A percentile compares a stretch with the other conserved stretches of the same genome.
These are phyloP conservation scores for Phoma sp. DNA, from an alignment of 2,329 filamentous ascomycete species.

Conservation along the genomic window DNA sequence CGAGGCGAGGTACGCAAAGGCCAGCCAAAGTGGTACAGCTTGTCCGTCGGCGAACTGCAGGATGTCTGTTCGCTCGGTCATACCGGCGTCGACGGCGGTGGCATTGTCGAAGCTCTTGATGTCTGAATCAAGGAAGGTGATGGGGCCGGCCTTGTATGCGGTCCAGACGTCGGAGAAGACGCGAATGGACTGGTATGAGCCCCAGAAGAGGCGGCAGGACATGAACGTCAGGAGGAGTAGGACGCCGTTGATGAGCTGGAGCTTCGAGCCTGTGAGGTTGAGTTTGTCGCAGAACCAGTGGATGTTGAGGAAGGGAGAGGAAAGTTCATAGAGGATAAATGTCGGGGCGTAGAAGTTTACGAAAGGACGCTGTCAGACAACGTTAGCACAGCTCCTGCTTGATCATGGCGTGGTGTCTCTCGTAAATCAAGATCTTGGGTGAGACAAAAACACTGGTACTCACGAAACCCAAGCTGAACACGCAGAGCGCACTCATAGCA, in stretches of 20 bases:
- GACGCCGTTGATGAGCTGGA: conserved; percentile 80
- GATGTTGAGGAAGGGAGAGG: conserved; percentile 82
- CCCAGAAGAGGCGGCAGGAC: conserved; percentile 77
- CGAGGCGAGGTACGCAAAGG: conserved; percentile 68
- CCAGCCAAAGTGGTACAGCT: conserved; percentile 71
- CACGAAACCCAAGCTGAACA: conserved; percentile 82
- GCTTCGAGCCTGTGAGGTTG: conserved; percentile 74
- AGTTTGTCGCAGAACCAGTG: conserved; percentile 95
- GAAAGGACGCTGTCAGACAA: conserved; percentile 70
- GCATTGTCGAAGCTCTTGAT: conserved; percentile 36
- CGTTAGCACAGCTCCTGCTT: not conserved
- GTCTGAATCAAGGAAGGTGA: conserved; percentile 35
- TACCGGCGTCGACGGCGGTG: conserved; percentile 23
- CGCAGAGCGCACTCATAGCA: conserved; percentile 73
- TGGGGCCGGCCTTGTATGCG: conserved; percentile 42
- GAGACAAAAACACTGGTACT: conserved; percentile 42
- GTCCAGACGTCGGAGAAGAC: conserved; percentile 71
- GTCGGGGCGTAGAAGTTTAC: conserved; percentile 81
- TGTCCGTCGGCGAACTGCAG: conserved; percentile 55
- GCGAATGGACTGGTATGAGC: conserved; percentile 70
- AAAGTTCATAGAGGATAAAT: conserved; percentile 89
- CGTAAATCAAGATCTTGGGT: not conserved
- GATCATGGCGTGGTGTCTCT: not conserved
- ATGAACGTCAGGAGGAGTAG: conserved; percentile 77
- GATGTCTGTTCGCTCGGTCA: conserved; percentile 50